phyloP scores from a whole-genome alignment of 108 stramenopile species.

The Nitzschia sp. region DNA sequence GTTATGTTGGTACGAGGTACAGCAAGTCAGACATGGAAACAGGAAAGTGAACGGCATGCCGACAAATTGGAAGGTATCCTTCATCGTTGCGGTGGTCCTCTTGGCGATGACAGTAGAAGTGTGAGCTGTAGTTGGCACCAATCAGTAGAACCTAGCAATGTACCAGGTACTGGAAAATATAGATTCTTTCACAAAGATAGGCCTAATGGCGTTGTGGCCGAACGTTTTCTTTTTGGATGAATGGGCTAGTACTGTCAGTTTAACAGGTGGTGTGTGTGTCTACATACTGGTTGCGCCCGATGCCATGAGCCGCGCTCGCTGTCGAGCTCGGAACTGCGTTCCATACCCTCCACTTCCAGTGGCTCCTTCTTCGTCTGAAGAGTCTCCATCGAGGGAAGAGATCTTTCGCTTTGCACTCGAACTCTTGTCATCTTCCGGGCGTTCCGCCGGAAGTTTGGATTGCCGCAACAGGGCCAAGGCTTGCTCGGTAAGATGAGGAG shows the following conservation, averaged over 20 bases:
- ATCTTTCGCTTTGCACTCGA: constrained; percentile 36
- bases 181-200: too few species aligned
- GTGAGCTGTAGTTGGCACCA: constrained; percentile 50
- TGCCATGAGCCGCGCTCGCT: constrained; percentile 45
- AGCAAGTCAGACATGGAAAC: too few species aligned
- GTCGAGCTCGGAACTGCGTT: constrained; percentile 75
- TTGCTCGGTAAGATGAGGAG: constrained; percentile 79
- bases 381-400: constrained; percentile 49
- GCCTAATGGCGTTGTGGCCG: neutral
- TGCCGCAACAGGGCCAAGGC: constrained; percentile 62
- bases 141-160: constrained; percentile 13
- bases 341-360: constrained; percentile 62
- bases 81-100: constrained; percentile 33
- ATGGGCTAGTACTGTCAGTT: neutral
- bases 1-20: too few species aligned
- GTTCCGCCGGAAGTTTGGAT: constrained; percentile 61
- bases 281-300: too few species aligned
- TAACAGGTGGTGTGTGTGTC: neutral
- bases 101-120: constrained; percentile 33
- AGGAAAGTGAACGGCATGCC: too few species aligned
- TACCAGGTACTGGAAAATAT: too few species aligned
- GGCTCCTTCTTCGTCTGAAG: constrained; percentile 61
- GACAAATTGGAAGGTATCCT: too few species aligned
- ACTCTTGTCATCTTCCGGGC: constrained; percentile 49
- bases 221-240: neutral